Conservation (phyloP, 768 basidiomycete genomes). For the Lentinula raphanica region DNA sequence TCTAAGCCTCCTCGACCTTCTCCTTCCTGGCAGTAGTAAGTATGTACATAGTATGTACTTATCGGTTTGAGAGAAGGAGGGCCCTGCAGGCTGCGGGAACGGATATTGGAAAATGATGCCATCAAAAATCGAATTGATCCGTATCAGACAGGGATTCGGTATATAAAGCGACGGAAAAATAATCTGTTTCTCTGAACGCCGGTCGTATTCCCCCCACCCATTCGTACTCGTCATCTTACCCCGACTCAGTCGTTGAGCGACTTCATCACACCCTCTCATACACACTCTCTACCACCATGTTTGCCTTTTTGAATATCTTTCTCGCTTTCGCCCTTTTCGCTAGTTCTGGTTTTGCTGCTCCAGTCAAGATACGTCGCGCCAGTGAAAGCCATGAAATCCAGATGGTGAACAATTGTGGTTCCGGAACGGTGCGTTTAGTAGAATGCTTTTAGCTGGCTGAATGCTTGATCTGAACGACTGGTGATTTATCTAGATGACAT, state of each 20-base stretch:
- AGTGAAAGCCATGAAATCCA: neutral
- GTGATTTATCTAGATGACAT: constrained; percentile 18
- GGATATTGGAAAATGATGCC: no score
- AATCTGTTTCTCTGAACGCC: neutral
- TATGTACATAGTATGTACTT: no score
- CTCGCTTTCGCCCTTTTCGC: neutral
- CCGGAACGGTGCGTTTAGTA: constrained; percentile 24
- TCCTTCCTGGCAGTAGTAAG: no score
- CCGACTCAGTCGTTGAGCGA: constrained; percentile 2
- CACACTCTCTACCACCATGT: neutral
- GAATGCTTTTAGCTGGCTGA: neutral
- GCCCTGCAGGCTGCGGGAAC: no score
- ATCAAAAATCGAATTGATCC: neutral
- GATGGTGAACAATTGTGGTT: constrained; percentile 29
- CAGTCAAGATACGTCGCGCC: neutral
- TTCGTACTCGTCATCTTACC: neutral
- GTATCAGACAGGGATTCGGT: neutral
- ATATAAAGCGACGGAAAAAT: neutral
- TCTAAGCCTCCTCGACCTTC: no score
- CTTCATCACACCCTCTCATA: neutral
- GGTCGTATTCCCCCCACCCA: neutral
- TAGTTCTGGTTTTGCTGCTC: neutral
- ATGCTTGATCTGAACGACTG: neutral
- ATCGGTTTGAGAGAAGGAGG: no score
- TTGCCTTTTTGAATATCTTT: neutral